Evolutionary conservation across 2,329 filamentous ascomycete species (phyloP).

Genomic region (Clonostachys solani): DNA sequence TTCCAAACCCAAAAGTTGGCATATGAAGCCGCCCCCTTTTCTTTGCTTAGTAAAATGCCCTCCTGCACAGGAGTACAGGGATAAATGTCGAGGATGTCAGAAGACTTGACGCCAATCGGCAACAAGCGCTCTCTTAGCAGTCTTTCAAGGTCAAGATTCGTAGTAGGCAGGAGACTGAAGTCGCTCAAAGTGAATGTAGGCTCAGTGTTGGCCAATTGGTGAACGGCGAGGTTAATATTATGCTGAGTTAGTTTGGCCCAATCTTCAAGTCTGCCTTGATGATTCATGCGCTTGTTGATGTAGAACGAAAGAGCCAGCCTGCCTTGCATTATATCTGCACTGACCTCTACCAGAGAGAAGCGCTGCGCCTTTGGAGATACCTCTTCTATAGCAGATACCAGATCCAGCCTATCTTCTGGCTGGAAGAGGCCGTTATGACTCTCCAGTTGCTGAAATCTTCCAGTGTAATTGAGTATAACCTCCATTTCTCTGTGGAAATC

Average conservation of each 20-base stretch:
- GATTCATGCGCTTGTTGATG: neutral
- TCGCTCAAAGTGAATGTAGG: slow-evolving; percentile 35
- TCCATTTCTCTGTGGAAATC: slow-evolving; percentile 17
- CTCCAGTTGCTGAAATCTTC: slow-evolving; percentile 3
- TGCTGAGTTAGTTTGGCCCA: neutral
- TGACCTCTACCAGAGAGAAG: neutral
- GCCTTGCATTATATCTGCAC: neutral
- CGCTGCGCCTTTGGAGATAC: neutral
- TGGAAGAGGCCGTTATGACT: slow-evolving; percentile 1
- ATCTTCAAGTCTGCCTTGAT: neutral
- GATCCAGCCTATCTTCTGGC: neutral
- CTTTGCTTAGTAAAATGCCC: neutral
- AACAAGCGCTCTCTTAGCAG: slow-evolving; percentile 18
- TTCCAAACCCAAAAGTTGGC: neutral
- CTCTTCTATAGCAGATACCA: neutral
- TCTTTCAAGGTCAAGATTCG: slow-evolving; percentile 30
- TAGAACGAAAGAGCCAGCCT: neutral
- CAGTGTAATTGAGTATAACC: slow-evolving; percentile 2
- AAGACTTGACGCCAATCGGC: neutral
- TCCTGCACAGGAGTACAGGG: neutral
- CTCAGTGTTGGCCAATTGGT: slow-evolving; percentile 24
- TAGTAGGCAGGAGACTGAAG: slow-evolving; percentile 26
- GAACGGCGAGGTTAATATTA: neutral
- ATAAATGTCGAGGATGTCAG: neutral
- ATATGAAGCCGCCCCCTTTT: neutral